Base-by-base conservation (phyloP, 2,329 filamentous ascomycete species). In the Ophiosphaerella korrae region DNA sequence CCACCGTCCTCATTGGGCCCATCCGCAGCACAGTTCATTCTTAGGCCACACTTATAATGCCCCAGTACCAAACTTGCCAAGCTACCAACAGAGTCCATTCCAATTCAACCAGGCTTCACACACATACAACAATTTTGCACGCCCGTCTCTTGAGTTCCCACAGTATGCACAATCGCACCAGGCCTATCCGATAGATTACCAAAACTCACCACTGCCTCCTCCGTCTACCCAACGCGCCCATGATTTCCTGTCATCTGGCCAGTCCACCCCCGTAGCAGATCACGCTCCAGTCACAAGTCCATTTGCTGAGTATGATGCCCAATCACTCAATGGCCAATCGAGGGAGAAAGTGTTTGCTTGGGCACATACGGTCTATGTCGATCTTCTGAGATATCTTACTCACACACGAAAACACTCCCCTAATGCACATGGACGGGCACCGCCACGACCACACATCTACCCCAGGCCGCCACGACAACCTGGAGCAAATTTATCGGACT, bases 391-490 rank as follows among this genome's bases (percentile, higher is more conserved):
- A 37, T 79, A 74, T 60, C 70, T 80, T 5, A 77, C 80, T 50
- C 75, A 77, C 23, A 77, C 75, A 3, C 66, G 76, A 14, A 77
- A 75, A 42, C 72, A 71, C 49, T 64, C 73, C 24, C 70, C 75
- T 8, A 51, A 80, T 48, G 62, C 68, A 7, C 75, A 77, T 47
- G 74, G 74, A 21, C 73, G 76, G 18, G 77, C 77, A 34, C 55
- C 75, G 21, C 62, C 76, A 37, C 81, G 83, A 59, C 83, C 83
- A 3, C 80, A 78, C 52, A 85, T 86, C 43, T 87, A 83, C 49
- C 84, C 84, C 0, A 84, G 82, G 60, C 84, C 84, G 26, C 84
- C 84, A 14, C 80, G 80, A 39, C 81, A 84, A 58, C 81, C 82
- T 24, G 76, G 76, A 12, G 75, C 80, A 13, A 79, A 80, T 57